These are phyloP conservation scores for Paramarasmius palmivorus DNA, from an alignment of 1,284 basidiomycete genomes.

Conservation along the genomic window DNA sequence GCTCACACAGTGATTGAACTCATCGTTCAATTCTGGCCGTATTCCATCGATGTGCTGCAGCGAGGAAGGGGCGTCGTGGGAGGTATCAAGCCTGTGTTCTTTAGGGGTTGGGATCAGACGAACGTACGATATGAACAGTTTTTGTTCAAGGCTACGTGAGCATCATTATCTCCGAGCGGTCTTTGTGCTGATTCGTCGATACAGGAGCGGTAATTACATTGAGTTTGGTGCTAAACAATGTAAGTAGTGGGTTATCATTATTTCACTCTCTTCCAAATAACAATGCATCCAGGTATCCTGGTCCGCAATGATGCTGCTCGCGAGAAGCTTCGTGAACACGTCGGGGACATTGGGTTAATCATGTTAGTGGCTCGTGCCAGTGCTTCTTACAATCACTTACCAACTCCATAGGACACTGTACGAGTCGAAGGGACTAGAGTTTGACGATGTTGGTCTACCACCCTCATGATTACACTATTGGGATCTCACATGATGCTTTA, in stretches of 20 bases:
- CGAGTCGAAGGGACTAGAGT: conserved; percentile 75
- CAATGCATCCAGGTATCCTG: conserved; percentile 52
- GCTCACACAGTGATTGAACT: conserved; percentile 64
- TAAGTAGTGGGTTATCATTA: conserved; percentile 29
- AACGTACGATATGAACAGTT: conserved; percentile 58
- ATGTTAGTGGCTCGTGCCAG: conserved; percentile 42
- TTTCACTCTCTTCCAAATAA: not conserved
- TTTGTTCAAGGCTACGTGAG: conserved; percentile 44
- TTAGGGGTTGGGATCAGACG: conserved; percentile 53
- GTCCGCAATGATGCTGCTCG: conserved; percentile 62
- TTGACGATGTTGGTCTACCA: conserved; percentile 56
- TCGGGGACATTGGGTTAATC: conserved; percentile 63
- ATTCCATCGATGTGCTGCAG: conserved; percentile 62
- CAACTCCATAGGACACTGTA: conserved; percentile 56
- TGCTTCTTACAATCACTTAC: conserved; percentile 4
- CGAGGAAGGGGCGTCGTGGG: conserved; percentile 60
- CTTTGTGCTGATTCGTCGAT: not conserved
- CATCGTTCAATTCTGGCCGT: conserved; percentile 62
- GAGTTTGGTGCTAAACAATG: conserved; percentile 74
- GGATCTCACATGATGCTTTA: not conserved
- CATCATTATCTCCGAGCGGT: too few relatives aligned
- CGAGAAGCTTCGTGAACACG: conserved; percentile 46
- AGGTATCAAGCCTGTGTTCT: conserved; percentile 62
- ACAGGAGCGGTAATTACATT: conserved; percentile 40
- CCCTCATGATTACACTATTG: not conserved